Evolutionary conservation across 352 stramenopile genomes (phyloP), one percentile per base, ranked within the genome.

Genomic region (Phytophthora nicotianae): DNA sequence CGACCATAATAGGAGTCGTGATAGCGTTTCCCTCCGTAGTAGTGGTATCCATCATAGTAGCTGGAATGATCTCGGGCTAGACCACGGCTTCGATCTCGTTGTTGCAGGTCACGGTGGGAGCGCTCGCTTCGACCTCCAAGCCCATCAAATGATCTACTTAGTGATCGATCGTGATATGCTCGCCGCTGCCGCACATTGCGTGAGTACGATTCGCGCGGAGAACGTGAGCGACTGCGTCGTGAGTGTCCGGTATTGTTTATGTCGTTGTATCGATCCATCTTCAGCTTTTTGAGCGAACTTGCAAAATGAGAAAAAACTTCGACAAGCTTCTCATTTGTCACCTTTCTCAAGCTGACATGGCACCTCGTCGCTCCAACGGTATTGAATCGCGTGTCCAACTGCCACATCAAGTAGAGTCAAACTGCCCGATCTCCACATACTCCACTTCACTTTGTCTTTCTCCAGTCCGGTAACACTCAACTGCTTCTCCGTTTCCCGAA

Each of bases 381-480:
- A 43, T 57, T 57, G 59, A 62, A 62, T 29, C 20, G 52, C 23
- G 2, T 62, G 19, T 58, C 54, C 50, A 68, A 68, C 58, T 63
- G 45, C 17, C 50, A 45, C 54, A 45, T 7, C 6, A 63, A n/a
- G 24, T n/a, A 41, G 26, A 38, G 35, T 24, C 50, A 29, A 50
- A 48, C 41, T 29, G 19, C 13, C 32, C 27, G 24, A 40, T n/a
- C 8, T 37, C 13, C 38, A 7, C 20, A 33, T 16, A 33, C n/a
- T 17, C 48, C 24, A 8, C 41, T 48, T 46, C 53, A 73, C 37
- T 70, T 70, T 58, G 35, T 19, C 13, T 59, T 73, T 70, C 27
- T 50, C 43, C 42, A 40, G 13, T 38, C 20, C 29, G 1, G 23
- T n/a, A 9, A 19, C 49, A 70, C n/a, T 43, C 27, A 21, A 26